phyloP scores from a whole-genome alignment of 2,329 filamentous ascomycete species.

The Pseudogymnoascus sp. region DNA sequence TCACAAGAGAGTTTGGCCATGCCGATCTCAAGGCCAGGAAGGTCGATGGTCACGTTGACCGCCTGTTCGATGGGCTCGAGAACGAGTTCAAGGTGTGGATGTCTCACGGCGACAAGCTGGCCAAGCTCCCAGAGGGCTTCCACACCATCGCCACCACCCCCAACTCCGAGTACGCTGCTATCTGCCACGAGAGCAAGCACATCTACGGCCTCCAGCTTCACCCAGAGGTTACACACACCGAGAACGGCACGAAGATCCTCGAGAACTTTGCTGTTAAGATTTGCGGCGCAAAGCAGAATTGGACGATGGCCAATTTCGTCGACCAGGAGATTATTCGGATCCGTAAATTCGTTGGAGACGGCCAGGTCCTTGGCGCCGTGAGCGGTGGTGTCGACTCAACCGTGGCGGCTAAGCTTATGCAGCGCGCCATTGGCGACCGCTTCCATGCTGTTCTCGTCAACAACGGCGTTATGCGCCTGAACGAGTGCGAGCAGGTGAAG shows the following conservation, averaged over 20 bases:
- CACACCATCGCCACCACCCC: constrained; percentile 62
- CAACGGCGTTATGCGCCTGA: constrained; percentile 74
- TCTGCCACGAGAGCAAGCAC: constrained; percentile 60
- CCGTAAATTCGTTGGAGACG: constrained; percentile 70
- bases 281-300: constrained; percentile 66
- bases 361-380: constrained; percentile 71
- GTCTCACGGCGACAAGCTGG: constrained; percentile 84
- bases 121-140: constrained; percentile 63
- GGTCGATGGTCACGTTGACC: constrained; percentile 56
- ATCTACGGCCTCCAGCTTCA: constrained; percentile 74
- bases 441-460: constrained; percentile 78
- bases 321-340: constrained; percentile 75
- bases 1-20: constrained; percentile 62
- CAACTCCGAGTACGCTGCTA: constrained; percentile 73
- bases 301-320: constrained; percentile 80
- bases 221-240: constrained; percentile 72
- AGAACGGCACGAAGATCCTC: constrained; percentile 60
- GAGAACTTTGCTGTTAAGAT: constrained; percentile 79
- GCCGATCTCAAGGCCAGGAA: constrained; percentile 55
- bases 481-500: constrained; percentile 77
- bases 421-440: constrained; percentile 74
- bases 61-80: constrained; percentile 68
- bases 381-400: constrained; percentile 85
- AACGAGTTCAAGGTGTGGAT: constrained; percentile 69
- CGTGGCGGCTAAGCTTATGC: constrained; percentile 78